These are phyloP conservation scores for Globisporangium irregulare DNA, from an alignment of 352 stramenopile species.

Conservation along the genomic window DNA sequence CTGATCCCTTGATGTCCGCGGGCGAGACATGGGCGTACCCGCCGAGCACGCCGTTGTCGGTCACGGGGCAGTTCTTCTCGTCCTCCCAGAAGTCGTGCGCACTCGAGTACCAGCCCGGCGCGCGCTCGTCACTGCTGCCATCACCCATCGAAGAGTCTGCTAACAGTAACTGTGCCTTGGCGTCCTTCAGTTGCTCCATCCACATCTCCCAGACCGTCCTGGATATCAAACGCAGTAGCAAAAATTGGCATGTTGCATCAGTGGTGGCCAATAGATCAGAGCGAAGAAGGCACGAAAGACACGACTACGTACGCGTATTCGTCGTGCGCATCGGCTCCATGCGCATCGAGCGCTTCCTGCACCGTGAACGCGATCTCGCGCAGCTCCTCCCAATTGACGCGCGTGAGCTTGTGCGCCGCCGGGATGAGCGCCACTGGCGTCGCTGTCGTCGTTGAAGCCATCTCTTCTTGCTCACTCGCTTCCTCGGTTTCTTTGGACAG, in stretches of 20 bases:
- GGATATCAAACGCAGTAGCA: background rate
- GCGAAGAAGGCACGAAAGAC: background rate
- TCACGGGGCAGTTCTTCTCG: slow-evolving; percentile 89
- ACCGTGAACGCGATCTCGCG: slow-evolving; percentile 43
- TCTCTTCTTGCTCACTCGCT: background rate
- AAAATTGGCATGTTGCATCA: background rate
- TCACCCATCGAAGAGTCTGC: background rate
- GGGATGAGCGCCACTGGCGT: slow-evolving; percentile 19
- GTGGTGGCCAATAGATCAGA: background rate
- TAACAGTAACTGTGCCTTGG: slow-evolving; percentile 8
- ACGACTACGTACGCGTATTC: slow-evolving; percentile 54
- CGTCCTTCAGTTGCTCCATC: slow-evolving; percentile 51
- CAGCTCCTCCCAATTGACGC: slow-evolving; percentile 63
- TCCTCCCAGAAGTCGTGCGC: slow-evolving; percentile 85
- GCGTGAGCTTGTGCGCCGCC: slow-evolving; percentile 22
- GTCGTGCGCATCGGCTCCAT: slow-evolving; percentile 38
- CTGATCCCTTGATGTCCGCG: slow-evolving; percentile 77
- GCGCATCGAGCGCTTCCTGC: slow-evolving; percentile 61
- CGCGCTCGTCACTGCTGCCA: slow-evolving; percentile 11
- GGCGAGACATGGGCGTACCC: slow-evolving; percentile 85
- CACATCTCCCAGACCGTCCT: slow-evolving; percentile 80
- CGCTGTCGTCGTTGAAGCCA: slow-evolving; percentile 14
- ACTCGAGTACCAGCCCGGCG: slow-evolving; percentile 64
- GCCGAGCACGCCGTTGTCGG: slow-evolving; percentile 93
- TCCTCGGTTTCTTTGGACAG: no score